phyloP scores from a whole-genome alignment of 1,284 basidiomycete genomes.

The Mrakiaceae sp. region DNA sequence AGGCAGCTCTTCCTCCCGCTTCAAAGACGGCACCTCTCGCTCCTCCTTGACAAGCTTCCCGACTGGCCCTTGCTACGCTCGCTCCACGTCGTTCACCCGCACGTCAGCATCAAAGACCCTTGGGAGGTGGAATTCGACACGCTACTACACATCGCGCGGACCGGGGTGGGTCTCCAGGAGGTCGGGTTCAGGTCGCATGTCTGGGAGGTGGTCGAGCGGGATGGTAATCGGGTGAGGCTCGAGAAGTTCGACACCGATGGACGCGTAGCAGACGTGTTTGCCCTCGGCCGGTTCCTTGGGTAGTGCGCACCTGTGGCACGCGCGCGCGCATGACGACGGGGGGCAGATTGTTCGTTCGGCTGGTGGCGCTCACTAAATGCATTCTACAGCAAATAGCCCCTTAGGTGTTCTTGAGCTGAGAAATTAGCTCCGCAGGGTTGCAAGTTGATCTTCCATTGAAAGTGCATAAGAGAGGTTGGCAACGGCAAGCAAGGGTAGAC shows the following conservation, averaged over 20 bases:
- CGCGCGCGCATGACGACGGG: too few species aligned
- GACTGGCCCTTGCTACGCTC: slow-evolving; percentile 26
- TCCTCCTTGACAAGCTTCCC: slow-evolving; percentile 22
- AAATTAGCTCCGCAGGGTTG: too few species aligned
- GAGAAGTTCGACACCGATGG: slow-evolving; percentile 7
- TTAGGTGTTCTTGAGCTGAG: too few species aligned
- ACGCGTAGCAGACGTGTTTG: slow-evolving; percentile 1
- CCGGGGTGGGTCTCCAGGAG: background rate
- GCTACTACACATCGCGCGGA: background rate
- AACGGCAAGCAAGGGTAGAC: too few species aligned
- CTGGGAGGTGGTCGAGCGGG: background rate
- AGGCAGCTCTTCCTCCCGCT: slow-evolving; percentile 1
- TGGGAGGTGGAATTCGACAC: background rate
- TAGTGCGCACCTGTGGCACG: background rate
- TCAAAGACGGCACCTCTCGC: slow-evolving; percentile 25
- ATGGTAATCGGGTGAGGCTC: background rate
- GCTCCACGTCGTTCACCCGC: slow-evolving; percentile 18
- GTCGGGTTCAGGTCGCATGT: background rate
- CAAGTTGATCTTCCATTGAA: too few species aligned
- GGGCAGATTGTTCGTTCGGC: too few species aligned
- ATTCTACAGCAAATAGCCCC: too few species aligned
- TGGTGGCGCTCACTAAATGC: too few species aligned
- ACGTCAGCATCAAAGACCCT: background rate
- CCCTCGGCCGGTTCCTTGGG: slow-evolving; percentile 4
- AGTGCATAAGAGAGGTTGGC: too few species aligned